Conservation (phyloP, 805 yeast species). For the Kazachstania viticola region DNA sequence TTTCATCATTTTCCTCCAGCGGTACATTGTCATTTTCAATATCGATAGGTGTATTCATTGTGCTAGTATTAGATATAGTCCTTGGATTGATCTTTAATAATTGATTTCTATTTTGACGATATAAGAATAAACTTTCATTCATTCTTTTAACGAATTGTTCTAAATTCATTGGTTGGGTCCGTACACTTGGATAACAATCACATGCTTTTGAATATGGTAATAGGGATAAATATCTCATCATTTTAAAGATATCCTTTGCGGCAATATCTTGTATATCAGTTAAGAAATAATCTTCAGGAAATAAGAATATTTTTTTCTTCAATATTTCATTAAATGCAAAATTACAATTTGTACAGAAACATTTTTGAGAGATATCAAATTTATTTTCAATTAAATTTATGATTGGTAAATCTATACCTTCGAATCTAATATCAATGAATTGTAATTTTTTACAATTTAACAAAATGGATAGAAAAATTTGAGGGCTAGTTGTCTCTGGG, state of each 20-base stretch:
- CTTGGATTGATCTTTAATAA: constrained; percentile 4
- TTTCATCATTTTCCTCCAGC: neutral
- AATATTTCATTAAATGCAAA: constrained; percentile 24
- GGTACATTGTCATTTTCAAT: no score
- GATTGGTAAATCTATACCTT: constrained; percentile 25
- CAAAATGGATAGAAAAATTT: constrained; percentile 26
- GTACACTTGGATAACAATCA: constrained; percentile 32
- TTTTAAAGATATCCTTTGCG: constrained; percentile 28
- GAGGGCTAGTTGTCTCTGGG: constrained; percentile 25
- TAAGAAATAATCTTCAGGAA: constrained; percentile 20
- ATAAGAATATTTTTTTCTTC: constrained; percentile 23
- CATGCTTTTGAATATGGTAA: constrained; percentile 35
- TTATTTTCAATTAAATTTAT: constrained; percentile 17
- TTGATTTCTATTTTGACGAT: constrained; percentile 18
- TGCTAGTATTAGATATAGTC: neutral
- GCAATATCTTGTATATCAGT: constrained; percentile 21
- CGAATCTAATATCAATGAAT: constrained; percentile 30
- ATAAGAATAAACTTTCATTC: constrained; percentile 15
- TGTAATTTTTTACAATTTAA: constrained; percentile 26
- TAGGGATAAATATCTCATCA: constrained; percentile 26
- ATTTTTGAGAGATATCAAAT: constrained; percentile 23
- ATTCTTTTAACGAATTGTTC: constrained; percentile 20
- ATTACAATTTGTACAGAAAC: constrained; percentile 22
- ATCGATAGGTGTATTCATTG: neutral
- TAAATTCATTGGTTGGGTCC: constrained; percentile 31